Evolutionary conservation across 768 basidiomycete species (phyloP), one percentile per base, ranked within the genome.

Genomic region (Hypholoma sublateritium): DNA sequence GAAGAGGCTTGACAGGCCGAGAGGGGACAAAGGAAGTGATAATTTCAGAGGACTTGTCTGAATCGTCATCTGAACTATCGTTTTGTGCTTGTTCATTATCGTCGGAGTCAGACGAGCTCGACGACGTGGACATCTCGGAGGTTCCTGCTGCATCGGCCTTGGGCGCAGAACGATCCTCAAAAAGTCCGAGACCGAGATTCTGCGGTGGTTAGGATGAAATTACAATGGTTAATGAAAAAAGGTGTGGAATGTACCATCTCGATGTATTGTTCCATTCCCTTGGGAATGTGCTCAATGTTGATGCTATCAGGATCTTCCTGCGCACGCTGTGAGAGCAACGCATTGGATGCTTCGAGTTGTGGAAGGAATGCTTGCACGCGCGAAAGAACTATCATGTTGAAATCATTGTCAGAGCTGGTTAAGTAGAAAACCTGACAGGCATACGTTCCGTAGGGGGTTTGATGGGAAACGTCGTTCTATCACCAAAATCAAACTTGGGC

Each of bases 321-420:
- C 9, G 72, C 73, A n/a, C 74, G 74, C 55, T 77, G 73, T 3
- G 75, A 63, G 16, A 90, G 77, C 1, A 78, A 67, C 2, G 75
- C 77, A 61, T 89, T 90, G 2, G 88, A 86, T 12, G 84, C 85
- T 46, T 84, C 80, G 16, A 90, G 72, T 61, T 82, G 74, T 2
- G 88, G 87, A 5, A 91, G 78, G 65, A 91, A 90, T 0, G 82
- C 79, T 66, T 84, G 81, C 3, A 89, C 76, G 16, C 88, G 82
- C 9, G 82, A 76, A 5, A 91, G 72, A 17, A 91, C 89, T 91
- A 59, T 1, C 39, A 32, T 22, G n/a, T 22, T 22, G n/a, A 21
- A 9, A 39, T 14, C 24, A 55, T 12, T 35, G 36, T 52, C 53
- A 35, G 51, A 41, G 60, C 41, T 45, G 43, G 22, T 25, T 12